These are phyloP conservation scores for Termitomyces sp. DNA, from an alignment of 768 basidiomycete genomes.

Conservation along the genomic window DNA sequence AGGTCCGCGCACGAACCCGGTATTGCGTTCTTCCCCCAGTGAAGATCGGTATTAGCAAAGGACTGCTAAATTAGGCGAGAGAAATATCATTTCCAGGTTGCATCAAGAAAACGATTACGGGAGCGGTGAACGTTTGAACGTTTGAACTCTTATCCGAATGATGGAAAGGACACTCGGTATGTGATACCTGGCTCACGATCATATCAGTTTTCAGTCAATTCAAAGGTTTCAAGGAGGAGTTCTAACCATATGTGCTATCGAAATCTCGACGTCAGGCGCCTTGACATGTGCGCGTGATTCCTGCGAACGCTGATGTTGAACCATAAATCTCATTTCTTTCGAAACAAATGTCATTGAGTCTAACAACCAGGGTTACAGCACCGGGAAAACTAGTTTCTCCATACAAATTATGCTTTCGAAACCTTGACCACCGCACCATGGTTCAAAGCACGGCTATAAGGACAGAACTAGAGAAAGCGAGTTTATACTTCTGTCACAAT, in stretches of 20 bases:
- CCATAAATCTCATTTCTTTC: background rate
- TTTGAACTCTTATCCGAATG: background rate
- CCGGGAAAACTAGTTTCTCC: background rate
- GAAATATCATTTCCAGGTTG: background rate
- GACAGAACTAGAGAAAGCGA: conserved; percentile 46
- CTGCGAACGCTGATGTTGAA: background rate
- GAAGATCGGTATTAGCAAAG: background rate
- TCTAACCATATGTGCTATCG: background rate
- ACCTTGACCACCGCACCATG: conserved; percentile 57
- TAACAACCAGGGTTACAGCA: background rate
- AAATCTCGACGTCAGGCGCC: too few species aligned
- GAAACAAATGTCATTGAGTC: background rate
- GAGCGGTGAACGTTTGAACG: too few species aligned
- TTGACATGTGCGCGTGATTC: too few species aligned
- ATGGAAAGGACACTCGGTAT: background rate
- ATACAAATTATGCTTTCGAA: conserved; percentile 33
- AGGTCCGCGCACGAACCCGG: too few species aligned
- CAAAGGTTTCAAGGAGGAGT: background rate
- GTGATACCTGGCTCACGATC: background rate
- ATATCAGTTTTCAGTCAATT: background rate
- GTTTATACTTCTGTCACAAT: background rate
- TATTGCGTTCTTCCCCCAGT: background rate
- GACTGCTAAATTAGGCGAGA: background rate
- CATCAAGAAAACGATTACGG: background rate
- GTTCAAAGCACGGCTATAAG: conserved; percentile 60